These are phyloP conservation scores for Boletus mariae DNA, from an alignment of 1,284 basidiomycete genomes.

Conservation along the genomic window DNA sequence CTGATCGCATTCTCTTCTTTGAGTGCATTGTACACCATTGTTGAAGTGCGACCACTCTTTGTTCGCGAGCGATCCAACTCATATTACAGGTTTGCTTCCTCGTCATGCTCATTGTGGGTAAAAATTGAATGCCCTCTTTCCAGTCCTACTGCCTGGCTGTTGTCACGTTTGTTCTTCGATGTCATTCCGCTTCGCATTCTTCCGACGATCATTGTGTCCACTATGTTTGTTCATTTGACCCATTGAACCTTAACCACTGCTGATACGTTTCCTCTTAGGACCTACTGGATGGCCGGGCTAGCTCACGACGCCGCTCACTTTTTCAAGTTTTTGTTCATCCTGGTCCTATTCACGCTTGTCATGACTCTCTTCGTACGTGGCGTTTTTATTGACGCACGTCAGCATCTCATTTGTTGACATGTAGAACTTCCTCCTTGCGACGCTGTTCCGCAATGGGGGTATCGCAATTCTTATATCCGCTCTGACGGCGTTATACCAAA, in stretches of 20 bases:
- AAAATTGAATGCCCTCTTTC: constrained; percentile 10
- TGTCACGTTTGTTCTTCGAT: constrained; percentile 83
- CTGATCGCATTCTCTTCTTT: constrained; percentile 85
- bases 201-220: constrained; percentile 78
- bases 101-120: neutral
- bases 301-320: constrained; percentile 63
- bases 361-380: constrained; percentile 80
- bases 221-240: constrained; percentile 52
- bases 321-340: constrained; percentile 81
- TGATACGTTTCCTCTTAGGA: constrained; percentile 40
- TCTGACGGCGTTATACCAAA: constrained; percentile 73
- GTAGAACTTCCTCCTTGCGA: constrained; percentile 85
- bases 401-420: neutral
- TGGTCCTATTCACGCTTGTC: constrained; percentile 72
- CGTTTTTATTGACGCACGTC: neutral
- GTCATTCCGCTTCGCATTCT: constrained; percentile 80
- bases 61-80: constrained; percentile 78
- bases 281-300: constrained; percentile 92
- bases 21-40: constrained; percentile 83
- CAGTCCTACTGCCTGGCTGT: constrained; percentile 81
- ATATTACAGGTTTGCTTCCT: constrained; percentile 63
- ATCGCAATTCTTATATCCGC: constrained; percentile 83
- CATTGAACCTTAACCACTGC: constrained; percentile 4
- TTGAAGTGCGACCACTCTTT: constrained; percentile 79
- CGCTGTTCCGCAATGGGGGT: constrained; percentile 77